Base-by-base conservation (phyloP, 1,284 basidiomycete genomes). In the Moniliella sp. region DNA sequence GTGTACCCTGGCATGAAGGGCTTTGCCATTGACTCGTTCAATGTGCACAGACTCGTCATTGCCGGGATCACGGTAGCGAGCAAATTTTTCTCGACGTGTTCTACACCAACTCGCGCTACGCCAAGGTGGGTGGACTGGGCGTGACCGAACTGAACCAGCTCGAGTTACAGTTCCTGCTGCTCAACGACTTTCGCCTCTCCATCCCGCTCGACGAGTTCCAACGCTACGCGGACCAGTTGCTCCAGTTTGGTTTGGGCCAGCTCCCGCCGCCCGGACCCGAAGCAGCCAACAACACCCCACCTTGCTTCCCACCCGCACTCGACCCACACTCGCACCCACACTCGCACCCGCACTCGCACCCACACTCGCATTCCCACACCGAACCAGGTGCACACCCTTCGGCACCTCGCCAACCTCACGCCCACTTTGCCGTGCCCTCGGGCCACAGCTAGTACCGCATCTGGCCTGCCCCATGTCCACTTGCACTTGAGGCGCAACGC, bases 81-180 rank as follows among this genome's bases (percentile, higher is more conserved):
- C 67, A 97, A 97, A 62, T 97, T 97, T 62, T 94, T 94, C 61
- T 83, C 39, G 88, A 97, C 61, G 84, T 97, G 7, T 97, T 97
- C 56, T 94, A 97, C 64, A 94, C 88, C n/a, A 97, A 97, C 56
- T 93, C 86, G 17, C 70, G 88, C 21, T 97, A 97, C 60, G 88
- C 88, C 36, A 97, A 94, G 72, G 84, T 86, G 40, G 88, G 88
- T 34, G 88, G 88, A 15, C 70, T 97, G 1, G 88, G 88, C 0
- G 75, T 86, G 34, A 69, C 77, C 32, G 88, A 97, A 62, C 72
- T 97, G 28, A 94, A 97, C 59, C 82, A 88, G 57, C 74, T 97
- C 33, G 88, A 97, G 59, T 72, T 97, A 4, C 88, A 94, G 48
- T 97, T 97, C 60, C 67, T 97, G 3, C 74, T 94, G 5, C 69